These are phyloP conservation scores for Suillus lakei DNA, from an alignment of 768 basidiomycete species.

Conservation along the genomic window DNA sequence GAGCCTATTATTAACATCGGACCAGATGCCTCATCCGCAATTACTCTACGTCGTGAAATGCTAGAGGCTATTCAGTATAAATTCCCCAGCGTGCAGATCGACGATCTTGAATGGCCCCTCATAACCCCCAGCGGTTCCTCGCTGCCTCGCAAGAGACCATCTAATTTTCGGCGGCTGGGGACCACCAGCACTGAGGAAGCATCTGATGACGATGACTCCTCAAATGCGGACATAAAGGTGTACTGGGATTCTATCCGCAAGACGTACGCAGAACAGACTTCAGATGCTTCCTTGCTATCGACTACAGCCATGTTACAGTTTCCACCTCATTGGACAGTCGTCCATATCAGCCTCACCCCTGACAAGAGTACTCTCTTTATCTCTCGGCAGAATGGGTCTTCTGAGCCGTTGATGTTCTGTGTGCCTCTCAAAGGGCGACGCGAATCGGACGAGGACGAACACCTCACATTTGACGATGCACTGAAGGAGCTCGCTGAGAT, in stretches of 20 bases:
- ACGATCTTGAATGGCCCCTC: constrained; percentile 81
- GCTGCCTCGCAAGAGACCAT: constrained; percentile 22
- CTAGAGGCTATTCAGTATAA: constrained; percentile 81
- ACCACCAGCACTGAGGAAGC: constrained; percentile 25
- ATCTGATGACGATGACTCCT: constrained; percentile 41
- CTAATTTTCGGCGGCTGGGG: constrained; percentile 24
- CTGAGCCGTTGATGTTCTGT: constrained; percentile 78
- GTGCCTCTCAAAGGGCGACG: constrained; percentile 86
- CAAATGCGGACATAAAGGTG: constrained; percentile 40
- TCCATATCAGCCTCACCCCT: constrained; percentile 83
- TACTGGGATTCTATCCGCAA: constrained; percentile 69
- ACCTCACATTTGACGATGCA: constrained; percentile 78
- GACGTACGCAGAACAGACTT: constrained; percentile 54
- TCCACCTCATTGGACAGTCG: constrained; percentile 80
- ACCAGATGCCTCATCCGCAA: constrained; percentile 73
- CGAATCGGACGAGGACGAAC: constrained; percentile 73
- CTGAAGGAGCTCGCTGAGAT: constrained; percentile 78
- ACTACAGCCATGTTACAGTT: constrained; percentile 49
- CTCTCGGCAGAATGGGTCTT: constrained; percentile 70
- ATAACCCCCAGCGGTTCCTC: constrained; percentile 51
- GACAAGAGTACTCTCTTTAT: constrained; percentile 86
- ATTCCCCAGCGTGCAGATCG: constrained; percentile 48
- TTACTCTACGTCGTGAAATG: constrained; percentile 87
- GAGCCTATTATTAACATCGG: neutral
- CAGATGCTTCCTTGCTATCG: constrained; percentile 46